These are phyloP conservation scores for Teunomyces stri DNA, from an alignment of 805 yeast species.

Conservation along the genomic window DNA sequence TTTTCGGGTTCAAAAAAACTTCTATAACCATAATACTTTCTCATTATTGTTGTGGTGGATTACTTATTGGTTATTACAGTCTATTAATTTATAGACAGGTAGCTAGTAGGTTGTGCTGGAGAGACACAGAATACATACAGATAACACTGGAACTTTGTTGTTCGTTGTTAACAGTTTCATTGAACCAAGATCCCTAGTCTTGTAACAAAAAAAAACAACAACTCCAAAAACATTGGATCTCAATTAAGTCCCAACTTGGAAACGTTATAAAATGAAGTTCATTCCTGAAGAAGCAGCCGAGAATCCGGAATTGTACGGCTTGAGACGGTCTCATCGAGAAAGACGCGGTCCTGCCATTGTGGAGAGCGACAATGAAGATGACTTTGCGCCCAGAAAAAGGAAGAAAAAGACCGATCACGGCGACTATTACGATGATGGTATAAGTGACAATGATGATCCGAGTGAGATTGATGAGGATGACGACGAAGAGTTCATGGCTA, in stretches of 20 bases:
- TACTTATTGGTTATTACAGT: not conserved
- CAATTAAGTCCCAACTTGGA: not conserved
- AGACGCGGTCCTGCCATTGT: slow-evolving; percentile 36
- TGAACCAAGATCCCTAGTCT: too few species aligned
- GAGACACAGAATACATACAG: not conserved
- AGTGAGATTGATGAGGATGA: slow-evolving; percentile 20
- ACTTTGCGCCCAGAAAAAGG: slow-evolving; percentile 15
- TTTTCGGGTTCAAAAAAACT: not conserved
- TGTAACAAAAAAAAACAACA: not conserved
- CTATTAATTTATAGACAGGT: not conserved
- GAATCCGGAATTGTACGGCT: slow-evolving; percentile 81
- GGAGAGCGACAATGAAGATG: slow-evolving; percentile 38
- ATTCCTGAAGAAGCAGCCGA: slow-evolving; percentile 55
- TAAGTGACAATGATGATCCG: slow-evolving; percentile 18
- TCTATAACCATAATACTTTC: not conserved
- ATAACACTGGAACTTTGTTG: not conserved
- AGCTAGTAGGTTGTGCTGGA: not conserved
- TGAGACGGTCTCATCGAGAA: slow-evolving; percentile 72
- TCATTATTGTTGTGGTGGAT: not conserved
- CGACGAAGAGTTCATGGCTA: slow-evolving; percentile 24
- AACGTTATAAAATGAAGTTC: not conserved
- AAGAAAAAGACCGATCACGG: slow-evolving; percentile 10
- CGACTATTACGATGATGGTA: slow-evolving; percentile 17
- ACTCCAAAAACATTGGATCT: not conserved
- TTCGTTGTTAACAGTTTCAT: not conserved